Base-by-base conservation (phyloP, 2,329 filamentous ascomycete genomes). In the Ophiostoma australiae region DNA sequence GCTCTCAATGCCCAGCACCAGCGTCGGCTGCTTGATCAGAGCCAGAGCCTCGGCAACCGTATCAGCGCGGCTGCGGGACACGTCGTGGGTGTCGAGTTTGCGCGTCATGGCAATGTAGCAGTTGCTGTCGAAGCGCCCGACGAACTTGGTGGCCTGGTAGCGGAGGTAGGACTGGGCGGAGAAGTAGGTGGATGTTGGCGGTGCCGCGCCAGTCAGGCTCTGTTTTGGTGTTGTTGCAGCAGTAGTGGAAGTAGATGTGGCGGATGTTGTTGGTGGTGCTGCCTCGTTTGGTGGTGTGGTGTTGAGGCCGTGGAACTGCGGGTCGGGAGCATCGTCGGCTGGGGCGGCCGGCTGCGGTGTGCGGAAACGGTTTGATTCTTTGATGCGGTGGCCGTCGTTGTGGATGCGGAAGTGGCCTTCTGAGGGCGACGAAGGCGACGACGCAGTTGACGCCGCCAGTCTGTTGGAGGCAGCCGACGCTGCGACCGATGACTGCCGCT, bases 31-130 rank as follows among this genome's bases (percentile, higher is more conserved):
- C 78, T 94, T 84, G 71, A 99, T 95, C 78, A 92, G 81, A 0
- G 87, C 87, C 4, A 99, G 84, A 0, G 94, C 94, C 72, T 92
- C 88, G 35, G 87, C 85, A 41, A 97, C 89, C 35, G 86, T 83
- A 58, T 81, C 76, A n/a, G 88, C 82, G 5, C 94, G 90, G 77
- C 90, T 87, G 61, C 94, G 88, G 17, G 93, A 96, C 35, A 99
- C 89, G 78, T 99, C 95, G 80, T 99, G 95, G 0, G 95, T 98
- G 79, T 99, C 95, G 20, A 99, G 87, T 81, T 99, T 99, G 77
- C 95, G 91, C 4, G 95, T 98, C 80, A 99, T 97, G 75, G 95
- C 94, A 76, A 99, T 98, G 82, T 99, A 99, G 82, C 95, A 99
- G 80, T 99, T 99, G 77, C 93, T 92, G 80, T 99, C 95, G 79